These are phyloP conservation scores for Arachis stenosperma DNA, from an alignment of 306 rosid species.

Conservation along the genomic window DNA sequence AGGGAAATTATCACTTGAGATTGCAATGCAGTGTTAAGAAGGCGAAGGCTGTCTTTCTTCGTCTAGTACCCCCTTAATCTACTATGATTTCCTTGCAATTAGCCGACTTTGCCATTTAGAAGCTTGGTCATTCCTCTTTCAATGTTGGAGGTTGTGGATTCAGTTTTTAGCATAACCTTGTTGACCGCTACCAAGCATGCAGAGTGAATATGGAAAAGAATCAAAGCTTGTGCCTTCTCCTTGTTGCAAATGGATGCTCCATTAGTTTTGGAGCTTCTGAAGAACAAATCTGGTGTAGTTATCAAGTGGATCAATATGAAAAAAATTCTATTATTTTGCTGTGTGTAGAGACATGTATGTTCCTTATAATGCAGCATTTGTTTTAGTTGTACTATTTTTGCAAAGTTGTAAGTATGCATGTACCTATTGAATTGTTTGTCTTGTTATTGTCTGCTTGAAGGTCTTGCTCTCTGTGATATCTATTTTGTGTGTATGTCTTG, in stretches of 20 bases:
- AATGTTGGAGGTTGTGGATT: constrained; percentile 20
- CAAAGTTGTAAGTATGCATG: not conserved
- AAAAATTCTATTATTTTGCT: not conserved
- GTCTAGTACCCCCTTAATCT: constrained; percentile 27
- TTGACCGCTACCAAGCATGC: constrained; percentile 9
- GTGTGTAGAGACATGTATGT: not conserved
- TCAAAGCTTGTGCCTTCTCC: constrained; percentile 24
- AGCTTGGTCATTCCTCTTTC: constrained; percentile 18
- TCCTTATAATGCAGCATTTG: not conserved
- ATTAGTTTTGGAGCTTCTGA: constrained; percentile 21
- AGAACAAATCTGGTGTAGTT: constrained; percentile 32
- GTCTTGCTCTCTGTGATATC: not conserved
- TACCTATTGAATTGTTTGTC: constrained; percentile 6
- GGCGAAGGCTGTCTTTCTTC: constrained; percentile 42
- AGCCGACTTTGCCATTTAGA: constrained; percentile 33
- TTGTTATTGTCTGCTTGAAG: not conserved
- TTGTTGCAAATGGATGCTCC: constrained; percentile 25
- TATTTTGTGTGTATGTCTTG: not conserved
- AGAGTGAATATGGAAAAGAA: constrained; percentile 4
- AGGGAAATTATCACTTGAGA: constrained; percentile 75
- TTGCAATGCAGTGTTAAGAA: constrained; percentile 23
- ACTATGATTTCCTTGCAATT: constrained; percentile 25
- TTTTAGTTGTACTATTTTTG: not conserved
- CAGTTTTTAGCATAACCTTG: constrained; percentile 18
- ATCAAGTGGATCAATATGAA: constrained; percentile 1